Base-by-base conservation (phyloP, 345 rosid genomes). In the Gossypium mustelinum region DNA sequence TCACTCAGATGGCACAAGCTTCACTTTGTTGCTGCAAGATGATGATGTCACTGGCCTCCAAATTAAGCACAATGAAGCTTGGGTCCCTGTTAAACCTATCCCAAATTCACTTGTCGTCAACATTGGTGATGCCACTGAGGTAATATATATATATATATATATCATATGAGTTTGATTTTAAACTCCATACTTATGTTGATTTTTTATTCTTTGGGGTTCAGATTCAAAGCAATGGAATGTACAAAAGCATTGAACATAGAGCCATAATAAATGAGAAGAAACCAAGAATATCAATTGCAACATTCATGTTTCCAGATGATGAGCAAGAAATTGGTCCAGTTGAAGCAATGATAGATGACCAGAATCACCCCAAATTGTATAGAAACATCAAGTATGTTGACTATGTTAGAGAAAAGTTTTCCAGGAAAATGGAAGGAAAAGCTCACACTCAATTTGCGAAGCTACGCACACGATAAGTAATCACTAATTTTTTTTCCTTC, bases 181-280 rank as follows among this genome's bases (percentile, higher is more conserved):
- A 48, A 0, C 13, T 48, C 16, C 14, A 48, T 0, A 1, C 1
- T 51, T 51, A 51, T 51, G 18, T 1, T 51, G n/a, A 48, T 45
- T 2, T 45, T 45, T 45, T 45, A 10, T 45, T 8, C 50, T 9
- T 45, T 45, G 12, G 0, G 12, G 2, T 41, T 20, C 71, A 67
- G 71, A 45, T 67, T 67, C 55, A 47, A 62, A 80, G 85, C 75
- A 77, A 77, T 68, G 83, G 79, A 0, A 18, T 72, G 43, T 75
- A 78, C 80, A 73, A 76, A 70, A 78, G 86, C 78, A 59, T 73
- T 56, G 86, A 83, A 54, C 83, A 80, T 44, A 76, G 81, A 60
- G 80, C 78, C 14, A 5, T 83, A 6, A 76, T 77, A 16, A 81
- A 70, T 59, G 56, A 45, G 71, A 11, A 45, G 8, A 67, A 67